Evolutionary conservation across 2,329 filamentous ascomycete genomes (phyloP).

Genomic region (Pseudogymnoascus sp.): DNA sequence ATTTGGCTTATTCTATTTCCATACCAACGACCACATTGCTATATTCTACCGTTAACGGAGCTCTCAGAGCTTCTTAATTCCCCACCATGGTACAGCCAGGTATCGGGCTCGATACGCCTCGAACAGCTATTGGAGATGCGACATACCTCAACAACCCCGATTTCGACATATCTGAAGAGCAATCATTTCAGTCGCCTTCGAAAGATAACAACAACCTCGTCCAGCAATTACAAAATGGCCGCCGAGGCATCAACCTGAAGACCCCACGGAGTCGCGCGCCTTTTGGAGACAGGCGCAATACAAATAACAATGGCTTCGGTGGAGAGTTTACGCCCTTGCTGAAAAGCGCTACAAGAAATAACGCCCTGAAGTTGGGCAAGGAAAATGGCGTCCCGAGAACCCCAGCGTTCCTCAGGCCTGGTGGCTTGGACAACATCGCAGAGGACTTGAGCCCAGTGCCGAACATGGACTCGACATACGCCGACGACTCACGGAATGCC

Average conservation of each 20-base stretch:
- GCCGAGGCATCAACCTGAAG: conserved; percentile 48
- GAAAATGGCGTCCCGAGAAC: conserved; percentile 58
- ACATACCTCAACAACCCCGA: conserved; percentile 68
- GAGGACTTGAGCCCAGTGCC: conserved; percentile 70
- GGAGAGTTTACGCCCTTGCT: conserved; percentile 91
- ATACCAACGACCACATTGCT: conserved; percentile 4
- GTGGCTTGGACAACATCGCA: conserved; percentile 52
- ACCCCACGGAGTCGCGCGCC: conserved; percentile 66
- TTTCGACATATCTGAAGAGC: conserved; percentile 78
- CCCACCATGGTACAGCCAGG: conserved; percentile 56
- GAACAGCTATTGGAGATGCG: conserved; percentile 74
- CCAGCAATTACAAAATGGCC: conserved; percentile 63
- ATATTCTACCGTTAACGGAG: background rate
- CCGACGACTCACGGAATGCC: conserved; percentile 54
- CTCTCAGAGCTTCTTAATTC: conserved; percentile 16
- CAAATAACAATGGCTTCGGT: conserved; percentile 50
- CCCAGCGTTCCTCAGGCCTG: conserved; percentile 55
- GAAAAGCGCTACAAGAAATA: conserved; percentile 69
- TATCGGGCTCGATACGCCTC: conserved; percentile 70
- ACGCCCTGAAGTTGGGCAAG: conserved; percentile 56
- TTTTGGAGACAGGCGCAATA: conserved; percentile 63
- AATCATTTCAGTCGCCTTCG: conserved; percentile 74
- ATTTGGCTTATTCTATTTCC: background rate
- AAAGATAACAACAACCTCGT: conserved; percentile 70
- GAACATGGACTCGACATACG: conserved; percentile 63